Evolutionary conservation across 2,329 filamentous ascomycete species (phyloP).

Genomic region (Botrytis deweyae): DNA sequence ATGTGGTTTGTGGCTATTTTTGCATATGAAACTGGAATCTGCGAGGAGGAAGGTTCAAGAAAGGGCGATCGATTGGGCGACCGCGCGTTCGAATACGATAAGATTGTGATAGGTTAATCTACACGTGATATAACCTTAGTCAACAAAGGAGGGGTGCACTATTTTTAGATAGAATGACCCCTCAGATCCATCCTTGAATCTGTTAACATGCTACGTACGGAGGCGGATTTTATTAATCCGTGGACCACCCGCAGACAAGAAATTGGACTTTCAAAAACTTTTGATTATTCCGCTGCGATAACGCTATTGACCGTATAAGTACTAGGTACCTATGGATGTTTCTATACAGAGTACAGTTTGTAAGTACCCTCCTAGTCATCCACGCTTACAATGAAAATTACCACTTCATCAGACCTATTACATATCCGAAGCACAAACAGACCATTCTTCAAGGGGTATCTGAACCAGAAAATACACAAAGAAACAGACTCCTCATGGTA

Average conservation of each 20-base stretch:
- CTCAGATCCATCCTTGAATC: neutral
- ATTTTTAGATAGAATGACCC: conserved; percentile 3
- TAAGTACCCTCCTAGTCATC: neutral
- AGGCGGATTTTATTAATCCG: neutral
- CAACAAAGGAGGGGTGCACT: conserved; percentile 13
- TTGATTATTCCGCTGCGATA: neutral
- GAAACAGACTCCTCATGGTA: conserved; percentile 3
- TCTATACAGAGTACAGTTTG: conserved; percentile 15
- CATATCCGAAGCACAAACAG: conserved; percentile 19
- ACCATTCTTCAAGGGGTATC: conserved; percentile 23
- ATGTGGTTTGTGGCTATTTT: conserved; percentile 9
- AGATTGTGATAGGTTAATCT: conserved; percentile 17
- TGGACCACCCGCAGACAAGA: neutral
- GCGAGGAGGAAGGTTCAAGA: neutral
- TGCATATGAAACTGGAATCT: conserved; percentile 14
- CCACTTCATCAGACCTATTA: conserved; percentile 11
- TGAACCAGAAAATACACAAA: conserved; percentile 23
- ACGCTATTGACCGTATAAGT: neutral
- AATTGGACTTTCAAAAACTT: neutral
- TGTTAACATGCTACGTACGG: neutral
- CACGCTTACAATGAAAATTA: neutral
- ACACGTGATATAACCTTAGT: conserved; percentile 1
- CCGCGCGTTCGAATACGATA: conserved; percentile 18
- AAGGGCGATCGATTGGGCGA: neutral
- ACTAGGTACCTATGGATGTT: neutral